phyloP scores from a whole-genome alignment of 106 monocot genomes.

The Platanthera guangdongensis region DNA sequence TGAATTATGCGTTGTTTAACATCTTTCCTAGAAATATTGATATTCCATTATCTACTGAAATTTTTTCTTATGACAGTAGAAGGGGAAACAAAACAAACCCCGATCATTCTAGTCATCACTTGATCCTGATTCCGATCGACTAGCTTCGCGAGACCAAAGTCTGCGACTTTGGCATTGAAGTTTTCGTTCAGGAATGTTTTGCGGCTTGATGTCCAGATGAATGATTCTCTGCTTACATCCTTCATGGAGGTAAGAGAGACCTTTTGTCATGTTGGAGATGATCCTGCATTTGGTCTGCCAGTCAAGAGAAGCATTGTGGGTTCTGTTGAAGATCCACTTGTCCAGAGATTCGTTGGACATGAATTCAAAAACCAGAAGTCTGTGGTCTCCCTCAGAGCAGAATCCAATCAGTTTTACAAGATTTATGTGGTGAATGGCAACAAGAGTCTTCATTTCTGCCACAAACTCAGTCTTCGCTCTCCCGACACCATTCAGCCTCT shows the following conservation, averaged over 20 bases:
- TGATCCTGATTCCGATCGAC: constrained; percentile 12
- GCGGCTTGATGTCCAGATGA: constrained; percentile 22
- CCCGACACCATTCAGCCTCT: constrained; percentile 8
- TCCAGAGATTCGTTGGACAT: constrained; percentile 24
- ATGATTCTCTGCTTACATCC: constrained; percentile 15
- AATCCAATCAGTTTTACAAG: constrained; percentile 23
- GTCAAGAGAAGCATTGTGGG: not conserved
- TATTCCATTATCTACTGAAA: too few species aligned
- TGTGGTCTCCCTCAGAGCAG: constrained; percentile 13
- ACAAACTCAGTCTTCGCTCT: constrained; percentile 17
- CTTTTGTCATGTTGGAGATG: constrained; percentile 13
- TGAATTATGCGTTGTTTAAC: too few species aligned
- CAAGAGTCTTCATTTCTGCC: constrained; percentile 10
- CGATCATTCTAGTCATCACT: constrained; percentile 20
- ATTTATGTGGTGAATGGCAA: constrained; percentile 32
- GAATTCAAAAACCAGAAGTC: constrained; percentile 27
- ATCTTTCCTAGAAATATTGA: too few species aligned
- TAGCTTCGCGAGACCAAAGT: constrained; percentile 18
- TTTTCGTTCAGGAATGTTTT: constrained; percentile 16
- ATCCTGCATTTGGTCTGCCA: constrained; percentile 13
- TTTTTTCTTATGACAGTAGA: too few species aligned
- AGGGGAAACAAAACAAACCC: too few species aligned
- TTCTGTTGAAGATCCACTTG: constrained; percentile 29
- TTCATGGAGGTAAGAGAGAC: constrained; percentile 20
- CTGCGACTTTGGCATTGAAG: constrained; percentile 12